Evolutionary conservation across 495 filamentous ascomycete genomes (phyloP), one percentile per base, ranked within the genome.

Genomic region (Aspergillus nidulans): DNA sequence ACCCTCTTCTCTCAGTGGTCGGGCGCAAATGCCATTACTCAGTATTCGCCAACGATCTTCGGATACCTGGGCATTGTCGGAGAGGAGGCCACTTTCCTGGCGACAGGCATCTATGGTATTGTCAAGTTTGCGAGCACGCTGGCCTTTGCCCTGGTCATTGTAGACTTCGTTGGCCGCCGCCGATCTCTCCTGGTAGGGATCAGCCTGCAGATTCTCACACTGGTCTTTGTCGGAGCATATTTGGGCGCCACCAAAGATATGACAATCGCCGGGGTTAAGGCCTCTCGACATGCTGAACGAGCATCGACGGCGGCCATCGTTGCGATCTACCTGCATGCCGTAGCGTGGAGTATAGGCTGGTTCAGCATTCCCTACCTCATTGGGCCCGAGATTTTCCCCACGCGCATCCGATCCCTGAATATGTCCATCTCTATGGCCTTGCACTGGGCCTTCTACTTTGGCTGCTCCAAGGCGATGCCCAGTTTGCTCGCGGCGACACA

Each of bases 291-390:
- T 1, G 8, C 52, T 4, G 43, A 53, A 2, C 65, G 44, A 36
- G 69, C 75, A 4, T 73, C 75, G 19, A 70, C 70, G 30, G 80
- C 64, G 39, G 81, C 77, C 7, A 77, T 85, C 30, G 75, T 76
- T 20, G 76, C 78, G 62, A 81, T 85, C 38, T 86, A 77, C 55
- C 19, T 85, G 21, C 77, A 75, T 0, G 81, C 78, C 8, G 65
- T 77, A 19, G 82, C 81, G 3, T 89, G 85, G 83, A 81, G 80
- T 3, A 67, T 86, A 7, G 83, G 84, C 24, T 86, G 82, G 82
- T 85, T 84, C 57, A 74, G 69, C 15, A 83, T 86, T 62, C 85
- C 83, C 48, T 87, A 86, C 56, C 73, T 88, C 4, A 73, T 87
- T 49, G 83, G 80, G 43, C 76, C 84, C 0, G 85, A 89, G 65